phyloP scores from a whole-genome alignment of 805 yeast species.

The Blastobotrys mokoenaii region DNA sequence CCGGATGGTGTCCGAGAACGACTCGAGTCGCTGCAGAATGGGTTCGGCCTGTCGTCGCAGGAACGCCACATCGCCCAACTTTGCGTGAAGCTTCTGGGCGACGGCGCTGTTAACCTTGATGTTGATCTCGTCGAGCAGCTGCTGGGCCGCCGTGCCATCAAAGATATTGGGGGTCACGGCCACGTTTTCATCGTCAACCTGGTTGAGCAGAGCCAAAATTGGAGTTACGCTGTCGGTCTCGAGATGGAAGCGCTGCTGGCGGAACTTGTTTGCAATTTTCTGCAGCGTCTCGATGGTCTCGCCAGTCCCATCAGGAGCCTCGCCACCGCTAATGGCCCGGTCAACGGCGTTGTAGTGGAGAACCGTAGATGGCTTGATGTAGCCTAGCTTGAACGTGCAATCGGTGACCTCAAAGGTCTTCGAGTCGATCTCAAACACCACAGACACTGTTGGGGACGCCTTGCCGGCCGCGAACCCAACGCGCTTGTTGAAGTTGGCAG shows the following conservation, averaged over 20 bases:
- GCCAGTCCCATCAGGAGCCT: constrained; percentile 45
- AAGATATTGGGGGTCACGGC: constrained; percentile 62
- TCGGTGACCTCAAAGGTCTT: constrained; percentile 62
- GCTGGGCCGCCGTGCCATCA: constrained; percentile 39
- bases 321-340: constrained; percentile 10
- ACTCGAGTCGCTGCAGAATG: constrained; percentile 67
- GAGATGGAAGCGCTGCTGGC: constrained; percentile 50
- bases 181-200: constrained; percentile 77
- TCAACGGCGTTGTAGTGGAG: constrained; percentile 20
- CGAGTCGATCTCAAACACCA: constrained; percentile 72
- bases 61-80: constrained; percentile 71
- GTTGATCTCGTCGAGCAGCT: constrained; percentile 64
- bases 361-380: constrained; percentile 53
- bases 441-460: constrained; percentile 60
- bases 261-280: constrained; percentile 58
- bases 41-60: constrained; percentile 87
- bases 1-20: constrained; percentile 63
- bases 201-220: constrained; percentile 60
- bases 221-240: constrained; percentile 17
- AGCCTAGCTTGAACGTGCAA: constrained; percentile 67
- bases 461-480: constrained; percentile 52
- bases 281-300: constrained; percentile 59
- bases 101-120: constrained; percentile 77
- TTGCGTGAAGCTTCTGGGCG: constrained; percentile 70
- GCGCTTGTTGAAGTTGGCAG: constrained; percentile 49